These are phyloP conservation scores for Chaetomiaceae sp. DNA, from an alignment of 2,329 filamentous ascomycete species.

Conservation along the genomic window DNA sequence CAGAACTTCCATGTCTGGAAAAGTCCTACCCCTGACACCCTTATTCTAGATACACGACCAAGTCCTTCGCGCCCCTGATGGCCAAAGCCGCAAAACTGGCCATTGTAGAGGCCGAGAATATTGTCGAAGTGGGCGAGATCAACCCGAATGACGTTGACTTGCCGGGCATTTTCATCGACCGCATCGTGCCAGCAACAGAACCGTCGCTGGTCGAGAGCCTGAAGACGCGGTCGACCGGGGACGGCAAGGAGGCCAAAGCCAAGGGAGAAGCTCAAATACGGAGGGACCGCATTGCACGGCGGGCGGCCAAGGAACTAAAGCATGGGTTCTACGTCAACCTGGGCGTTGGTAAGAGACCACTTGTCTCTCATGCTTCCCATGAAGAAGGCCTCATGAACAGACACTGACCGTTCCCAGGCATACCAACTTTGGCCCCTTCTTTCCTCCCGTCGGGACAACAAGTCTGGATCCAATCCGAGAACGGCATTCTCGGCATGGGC, in stretches of 20 bases:
- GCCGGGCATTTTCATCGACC: slow-evolving; percentile 77
- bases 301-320: slow-evolving; percentile 76
- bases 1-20: not conserved
- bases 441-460: slow-evolving; percentile 64
- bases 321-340: slow-evolving; percentile 77
- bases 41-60: slow-evolving; percentile 55
- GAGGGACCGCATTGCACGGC: slow-evolving; percentile 66
- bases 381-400: not conserved
- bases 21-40: not conserved
- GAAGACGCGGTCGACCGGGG: slow-evolving; percentile 48
- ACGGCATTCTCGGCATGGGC: slow-evolving; percentile 79
- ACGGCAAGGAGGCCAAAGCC: slow-evolving; percentile 34
- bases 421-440: slow-evolving; percentile 78
- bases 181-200: slow-evolving; percentile 69
- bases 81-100: slow-evolving; percentile 73
- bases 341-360: slow-evolving; percentile 50
- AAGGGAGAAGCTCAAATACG: slow-evolving; percentile 46
- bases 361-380: not conserved
- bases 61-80: slow-evolving; percentile 71
- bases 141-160: slow-evolving; percentile 71
- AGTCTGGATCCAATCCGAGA: slow-evolving; percentile 83
- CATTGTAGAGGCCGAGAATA: slow-evolving; percentile 81
- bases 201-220: slow-evolving; percentile 68
- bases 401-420: slow-evolving; percentile 41
- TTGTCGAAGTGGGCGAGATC: slow-evolving; percentile 70